These are phyloP conservation scores for Brettanomyces sp. DNA, from an alignment of 805 yeast genomes.

Conservation along the genomic window DNA sequence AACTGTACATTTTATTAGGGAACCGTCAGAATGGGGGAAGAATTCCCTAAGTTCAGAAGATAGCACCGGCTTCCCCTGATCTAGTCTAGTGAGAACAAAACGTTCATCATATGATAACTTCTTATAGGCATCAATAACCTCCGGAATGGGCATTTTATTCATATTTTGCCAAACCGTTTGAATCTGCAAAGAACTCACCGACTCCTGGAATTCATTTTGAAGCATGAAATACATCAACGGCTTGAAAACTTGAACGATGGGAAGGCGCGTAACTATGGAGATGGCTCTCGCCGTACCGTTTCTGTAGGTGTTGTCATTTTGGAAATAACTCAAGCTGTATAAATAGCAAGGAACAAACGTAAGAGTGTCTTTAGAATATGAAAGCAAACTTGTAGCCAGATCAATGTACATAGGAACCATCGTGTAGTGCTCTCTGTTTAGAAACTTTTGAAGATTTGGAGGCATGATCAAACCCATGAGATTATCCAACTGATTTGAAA, in stretches of 20 bases:
- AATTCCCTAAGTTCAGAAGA: slow-evolving; percentile 4
- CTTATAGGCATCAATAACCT: slow-evolving; percentile 16
- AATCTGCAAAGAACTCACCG: slow-evolving; percentile 4
- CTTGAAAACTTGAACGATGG: slow-evolving; percentile 37
- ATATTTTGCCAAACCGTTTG: slow-evolving; percentile 9
- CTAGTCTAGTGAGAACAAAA: slow-evolving; percentile 15
- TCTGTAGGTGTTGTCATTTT: slow-evolving; percentile 23
- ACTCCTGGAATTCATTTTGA: slow-evolving; percentile 28
- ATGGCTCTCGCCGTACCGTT: slow-evolving; percentile 37
- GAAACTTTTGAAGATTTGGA: slow-evolving; percentile 30
- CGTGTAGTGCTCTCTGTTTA: slow-evolving; percentile 49
- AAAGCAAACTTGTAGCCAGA: slow-evolving; percentile 8
- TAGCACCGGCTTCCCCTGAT: slow-evolving; percentile 7
- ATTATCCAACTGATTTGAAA: slow-evolving; percentile 44
- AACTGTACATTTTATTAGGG: slow-evolving; percentile 15
- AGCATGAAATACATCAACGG: slow-evolving; percentile 39
- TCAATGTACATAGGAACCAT: slow-evolving; percentile 39
- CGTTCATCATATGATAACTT: slow-evolving; percentile 9
- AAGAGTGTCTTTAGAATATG: slow-evolving; percentile 8
- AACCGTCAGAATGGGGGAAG: slow-evolving; percentile 6
- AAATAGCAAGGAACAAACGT: slow-evolving; percentile 14
- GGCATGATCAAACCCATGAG: slow-evolving; percentile 20
- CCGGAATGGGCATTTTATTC: slow-evolving; percentile 18
- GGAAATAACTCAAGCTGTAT: slow-evolving; percentile 22
- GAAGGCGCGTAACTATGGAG: slow-evolving; percentile 34